Percentiles rank a stretch among this genome's conserved stretches.
Conservation (phyloP, 73 alveolate species). For the Halteria grandinella region DNA sequence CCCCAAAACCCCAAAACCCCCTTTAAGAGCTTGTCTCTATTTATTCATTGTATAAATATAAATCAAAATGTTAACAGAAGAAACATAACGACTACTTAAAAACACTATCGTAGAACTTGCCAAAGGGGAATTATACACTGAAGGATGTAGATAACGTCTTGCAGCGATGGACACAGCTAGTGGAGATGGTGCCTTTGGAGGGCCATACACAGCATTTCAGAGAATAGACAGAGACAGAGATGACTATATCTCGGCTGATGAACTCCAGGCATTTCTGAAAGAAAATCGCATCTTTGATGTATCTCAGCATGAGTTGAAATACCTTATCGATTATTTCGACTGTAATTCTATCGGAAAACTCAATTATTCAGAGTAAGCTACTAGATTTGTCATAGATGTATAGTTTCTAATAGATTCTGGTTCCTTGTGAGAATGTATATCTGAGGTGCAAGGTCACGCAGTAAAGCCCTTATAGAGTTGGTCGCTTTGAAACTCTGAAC, state of each 20-base stretch:
- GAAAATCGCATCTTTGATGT: slow-evolving; percentile 26
- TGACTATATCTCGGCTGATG: slow-evolving; percentile 38
- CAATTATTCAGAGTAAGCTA: slow-evolving; percentile 47
- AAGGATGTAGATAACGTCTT: too few species aligned
- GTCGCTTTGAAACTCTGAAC: slow-evolving; percentile 26
- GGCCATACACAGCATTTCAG: slow-evolving; percentile 57
- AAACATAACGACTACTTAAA: too few species aligned
- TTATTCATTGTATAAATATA: too few species aligned
- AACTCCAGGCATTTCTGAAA: slow-evolving; percentile 13
- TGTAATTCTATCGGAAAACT: slow-evolving; percentile 58
- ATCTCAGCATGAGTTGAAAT: slow-evolving; percentile 32
- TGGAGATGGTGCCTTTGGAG: too few species aligned
- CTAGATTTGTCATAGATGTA: too few species aligned
- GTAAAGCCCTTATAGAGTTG: slow-evolving; percentile 46
- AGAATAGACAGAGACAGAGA: slow-evolving; percentile 40
- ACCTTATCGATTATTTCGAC: slow-evolving; percentile 48
- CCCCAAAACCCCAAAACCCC: too few species aligned
- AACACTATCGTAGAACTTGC: too few species aligned
- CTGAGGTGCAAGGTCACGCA: slow-evolving; percentile 63
- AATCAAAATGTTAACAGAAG: too few species aligned
- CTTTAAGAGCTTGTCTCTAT: too few species aligned
- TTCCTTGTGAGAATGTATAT: slow-evolving; percentile 58
- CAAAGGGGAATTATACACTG: too few species aligned
- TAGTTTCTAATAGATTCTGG: slow-evolving; percentile 53
- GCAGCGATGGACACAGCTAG: too few species aligned